Base-by-base conservation (phyloP, 228 moss, liverwort and hornwort genomes). In the Sphagnum magellanicum region DNA sequence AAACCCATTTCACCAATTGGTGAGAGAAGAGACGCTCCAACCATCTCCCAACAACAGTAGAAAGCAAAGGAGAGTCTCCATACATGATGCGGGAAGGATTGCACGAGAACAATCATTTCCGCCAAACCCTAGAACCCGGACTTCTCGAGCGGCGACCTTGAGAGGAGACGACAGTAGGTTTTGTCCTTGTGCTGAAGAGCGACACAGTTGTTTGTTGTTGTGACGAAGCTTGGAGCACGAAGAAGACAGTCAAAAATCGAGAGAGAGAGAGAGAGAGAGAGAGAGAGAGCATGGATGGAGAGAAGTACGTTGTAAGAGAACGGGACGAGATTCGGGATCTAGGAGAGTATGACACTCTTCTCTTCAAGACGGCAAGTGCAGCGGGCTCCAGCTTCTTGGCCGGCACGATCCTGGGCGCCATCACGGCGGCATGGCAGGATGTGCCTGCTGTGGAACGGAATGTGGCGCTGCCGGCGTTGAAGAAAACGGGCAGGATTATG, bases 361-460 rank as follows among this genome's bases (percentile, higher is more conserved):
- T 84, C 47, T 96, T 96, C 87, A 84, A 49, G 79, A 91, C 91
- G 5, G 53, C 80, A 49, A 96, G 88, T 60, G 93, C 87, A 16
- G 78, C 74, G 10, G 96, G 79, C 64, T 93, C 96, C 14, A 91
- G 96, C 69, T 78, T 81, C 10, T 0, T 93, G 64, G 91, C 84
- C 8, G 96, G 93, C 63, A 77, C 76, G 49, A 81, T 91, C 70
- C 50, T 91, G 59, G 96, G 96, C 8, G 91, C 92, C 58, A 73
- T 92, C 67, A 76, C 86, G 6, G 93, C 96, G 5, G 87, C 96
- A 53, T 96, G 96, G 96, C 79, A 88, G 65, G 92, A 96, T 72
- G 93, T 92, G 65, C 91, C 92, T 49, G 84, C 88, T 51, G 88
- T 96, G 10, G 89, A 92, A 79, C 79, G 84, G 79, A 96, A 96